Base-by-base conservation (phyloP, 169 alveolate genomes). In the Cryptosporidium ryanae region DNA sequence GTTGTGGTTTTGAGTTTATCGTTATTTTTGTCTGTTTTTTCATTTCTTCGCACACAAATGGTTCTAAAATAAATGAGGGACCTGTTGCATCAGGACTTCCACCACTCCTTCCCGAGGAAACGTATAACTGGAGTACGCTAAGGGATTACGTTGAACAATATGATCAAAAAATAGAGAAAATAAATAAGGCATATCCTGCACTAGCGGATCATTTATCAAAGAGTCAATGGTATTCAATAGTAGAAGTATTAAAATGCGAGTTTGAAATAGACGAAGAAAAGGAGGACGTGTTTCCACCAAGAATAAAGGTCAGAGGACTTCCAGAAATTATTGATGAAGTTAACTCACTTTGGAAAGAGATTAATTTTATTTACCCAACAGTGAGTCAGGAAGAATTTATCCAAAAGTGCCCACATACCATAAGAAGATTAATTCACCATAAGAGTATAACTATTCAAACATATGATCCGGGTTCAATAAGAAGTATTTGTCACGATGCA, bases 171-270 rank as follows among this genome's bases (percentile, higher is more conserved):
- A 32, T 76, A 57, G 87, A 76, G 3, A 34, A 10, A 7, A 59
- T 76, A 15, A 34, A 61, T 27, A 32, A 76, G 43, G 15, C 55
- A 12, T 76, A 76, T 23, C 87, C 87, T 23, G 55, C 59, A 44
- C 64, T 76, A 2, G 87, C 44, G 27, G 68, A 76, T 15, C 87
- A 76, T 55, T 38, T 76, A 38, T 46, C 44, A 10, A 76, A 76
- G 17, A 61, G 87, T 29, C 87, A 76, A 27, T 76, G 87, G 87
- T 76, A 27, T 25, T 59, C 76, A 21, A 76, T 76, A 57, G 43
- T 61, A 0, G 87, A 76, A 13, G 87, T 76, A 15, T n/a, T 76
- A 23, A 31, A 23, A 34, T 76, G 87, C 21, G 87, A 76, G 43
- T 76, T 34, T 76, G 43, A 70, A 12, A 38, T 38, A 38, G 65